Conservation (phyloP, 257 asterid species). For the Fraxinus excelsior region DNA sequence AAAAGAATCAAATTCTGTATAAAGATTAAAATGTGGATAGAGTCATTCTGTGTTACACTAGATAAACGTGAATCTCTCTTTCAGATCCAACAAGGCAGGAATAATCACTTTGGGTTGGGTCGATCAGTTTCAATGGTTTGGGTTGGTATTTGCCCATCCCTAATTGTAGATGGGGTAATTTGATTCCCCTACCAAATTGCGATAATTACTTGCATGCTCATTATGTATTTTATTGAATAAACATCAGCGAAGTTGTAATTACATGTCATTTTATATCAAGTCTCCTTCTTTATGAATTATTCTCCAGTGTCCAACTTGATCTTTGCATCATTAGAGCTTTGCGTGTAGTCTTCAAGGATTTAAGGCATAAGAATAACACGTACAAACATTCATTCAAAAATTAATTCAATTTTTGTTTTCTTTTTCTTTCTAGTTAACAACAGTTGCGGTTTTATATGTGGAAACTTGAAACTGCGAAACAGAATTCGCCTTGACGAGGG, state of each 20-base stretch:
- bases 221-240: background rate
- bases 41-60: background rate
- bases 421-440: too few relatives aligned
- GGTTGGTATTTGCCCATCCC: too few relatives aligned
- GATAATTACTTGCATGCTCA: background rate
- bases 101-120: constrained; percentile 16
- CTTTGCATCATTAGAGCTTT: background rate
- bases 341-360: background rate
- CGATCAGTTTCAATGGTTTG: too few relatives aligned
- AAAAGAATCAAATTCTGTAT: constrained; percentile 37
- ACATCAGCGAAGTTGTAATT: background rate
- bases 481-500: too few relatives aligned
- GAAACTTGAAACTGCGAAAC: too few relatives aligned
- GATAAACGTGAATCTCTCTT: constrained; percentile 29
- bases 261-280: background rate
- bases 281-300: background rate
- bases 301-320: background rate
- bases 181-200: background rate
- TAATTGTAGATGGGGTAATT: background rate
- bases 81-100: constrained; percentile 13
- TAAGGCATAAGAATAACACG: too few relatives aligned
- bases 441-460: too few relatives aligned
- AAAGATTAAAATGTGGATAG: background rate
- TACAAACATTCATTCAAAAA: background rate
- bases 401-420: background rate